Conservation (phyloP, 495 filamentous ascomycete species). For the Cryomyces minteri region DNA sequence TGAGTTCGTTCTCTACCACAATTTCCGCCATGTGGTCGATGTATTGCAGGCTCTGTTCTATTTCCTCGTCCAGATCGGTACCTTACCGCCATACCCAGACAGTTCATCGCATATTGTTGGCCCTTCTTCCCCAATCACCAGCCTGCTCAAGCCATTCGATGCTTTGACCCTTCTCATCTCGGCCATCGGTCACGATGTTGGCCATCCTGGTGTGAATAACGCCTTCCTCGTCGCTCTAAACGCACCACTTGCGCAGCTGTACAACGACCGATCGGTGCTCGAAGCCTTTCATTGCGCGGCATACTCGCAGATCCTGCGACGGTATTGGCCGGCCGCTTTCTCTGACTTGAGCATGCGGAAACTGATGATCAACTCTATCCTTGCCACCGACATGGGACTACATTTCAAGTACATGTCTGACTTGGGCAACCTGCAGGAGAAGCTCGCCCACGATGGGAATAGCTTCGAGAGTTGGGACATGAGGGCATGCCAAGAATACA, state of each 20-base stretch:
- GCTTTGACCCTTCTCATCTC: conserved; percentile 78
- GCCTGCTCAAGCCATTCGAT: conserved; percentile 65
- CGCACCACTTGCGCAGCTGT: conserved; percentile 87
- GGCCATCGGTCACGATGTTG: conserved; percentile 93
- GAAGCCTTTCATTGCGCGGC: conserved; percentile 97
- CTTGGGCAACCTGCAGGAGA: conserved; percentile 56
- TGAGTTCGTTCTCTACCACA: conserved; percentile 92
- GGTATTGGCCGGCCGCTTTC: conserved; percentile 77
- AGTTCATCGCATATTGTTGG: conserved; percentile 10
- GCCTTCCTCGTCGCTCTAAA: conserved; percentile 86
- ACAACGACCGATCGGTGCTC: conserved; percentile 92
- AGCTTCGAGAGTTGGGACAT: conserved; percentile 49
- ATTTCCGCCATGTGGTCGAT: conserved; percentile 93
- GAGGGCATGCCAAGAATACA: conserved; percentile 50
- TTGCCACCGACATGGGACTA: conserved; percentile 92
- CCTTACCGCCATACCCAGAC: conserved; percentile 45
- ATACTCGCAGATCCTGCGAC: conserved; percentile 85
- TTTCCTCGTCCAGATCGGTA: conserved; percentile 71
- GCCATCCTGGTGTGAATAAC: conserved; percentile 96
- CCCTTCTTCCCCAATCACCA: conserved; percentile 39
- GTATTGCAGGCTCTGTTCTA: conserved; percentile 87
- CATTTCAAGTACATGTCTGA: conserved; percentile 93
- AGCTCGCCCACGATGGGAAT: conserved; percentile 41
- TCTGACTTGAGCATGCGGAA: conserved; percentile 56
- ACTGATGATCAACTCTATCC: conserved; percentile 84